Evolutionary conservation across 345 rosid genomes (phyloP), one percentile per base, ranked within the genome.

Genomic region (Brassica juncea): DNA sequence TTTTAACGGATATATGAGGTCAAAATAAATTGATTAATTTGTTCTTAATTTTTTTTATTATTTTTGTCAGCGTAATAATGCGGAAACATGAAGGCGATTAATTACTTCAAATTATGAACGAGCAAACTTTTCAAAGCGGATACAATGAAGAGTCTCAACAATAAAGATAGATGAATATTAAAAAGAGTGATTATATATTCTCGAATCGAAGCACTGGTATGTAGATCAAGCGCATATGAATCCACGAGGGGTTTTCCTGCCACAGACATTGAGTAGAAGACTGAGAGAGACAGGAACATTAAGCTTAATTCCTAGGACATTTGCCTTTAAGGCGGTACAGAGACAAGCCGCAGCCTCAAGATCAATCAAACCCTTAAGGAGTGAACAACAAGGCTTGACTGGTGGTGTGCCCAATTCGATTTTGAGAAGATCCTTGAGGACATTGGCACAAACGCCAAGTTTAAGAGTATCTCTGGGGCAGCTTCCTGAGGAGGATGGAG

Each of bases 291-390:
- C 27, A 1, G 95, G 90, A 71, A 89, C 31, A 23, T 87, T 85
- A 47, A 89, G 79, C 57, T 86, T 80, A 58, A 78, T 81, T 8
- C 91, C 90, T 70, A 86, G 27, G 14, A 91, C 68, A 57, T 79
- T 85, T 66, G 91, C 93, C 64, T 85, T 91, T 25, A 91, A 68
- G 49, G 86, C 89, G 0, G 90, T 89, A 82, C 91, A 87, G 30
- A 91, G 93, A 81, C 93, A 88, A 60, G 81, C 84, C 0, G 95
- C 91, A 0, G 91, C 96, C 23, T 91, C 91, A 54, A 89, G 84
- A 80, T 91, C 87, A 67, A 44, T 87, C 12, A 88, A 77, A 25
- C 86, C 87, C 0, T 76, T 28, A 19, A 91, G 37, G 49, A 91
- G 86, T 39, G 80, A 69, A 77, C 93, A 91, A 44, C 92, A 91